Conservation (phyloP, 441 rosid genomes). For the Francoa sonchifolia region DNA sequence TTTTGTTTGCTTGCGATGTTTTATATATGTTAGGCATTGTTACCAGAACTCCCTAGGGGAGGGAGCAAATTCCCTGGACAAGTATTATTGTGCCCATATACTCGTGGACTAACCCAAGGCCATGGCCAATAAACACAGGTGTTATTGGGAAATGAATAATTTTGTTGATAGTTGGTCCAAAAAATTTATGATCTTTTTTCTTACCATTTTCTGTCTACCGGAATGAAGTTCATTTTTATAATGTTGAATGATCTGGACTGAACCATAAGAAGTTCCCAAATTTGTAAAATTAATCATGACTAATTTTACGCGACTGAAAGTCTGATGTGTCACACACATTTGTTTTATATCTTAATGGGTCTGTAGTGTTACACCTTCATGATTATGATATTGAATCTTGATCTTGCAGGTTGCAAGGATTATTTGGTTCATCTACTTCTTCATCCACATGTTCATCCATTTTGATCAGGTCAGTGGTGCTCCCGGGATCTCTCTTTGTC, state of each 20-base stretch:
- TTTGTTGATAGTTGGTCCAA: not conserved
- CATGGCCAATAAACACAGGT: not conserved
- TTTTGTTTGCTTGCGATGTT: constrained; percentile 5
- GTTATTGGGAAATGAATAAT: not conserved
- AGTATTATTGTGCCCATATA: no score
- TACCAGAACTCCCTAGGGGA: no score
- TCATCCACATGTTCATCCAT: constrained; percentile 42
- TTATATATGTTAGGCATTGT: not conserved
- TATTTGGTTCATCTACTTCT: constrained; percentile 53
- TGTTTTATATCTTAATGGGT: no score
- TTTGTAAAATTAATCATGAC: no score
- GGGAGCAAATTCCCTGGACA: no score
- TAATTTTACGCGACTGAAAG: no score
- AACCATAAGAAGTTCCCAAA: no score
- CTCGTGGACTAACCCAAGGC: not conserved
- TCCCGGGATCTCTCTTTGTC: not conserved
- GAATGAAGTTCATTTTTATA: not conserved
- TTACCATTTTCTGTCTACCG: not conserved
- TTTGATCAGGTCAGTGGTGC: constrained; percentile 51
- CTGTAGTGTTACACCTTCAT: no score
- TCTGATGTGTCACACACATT: not conserved
- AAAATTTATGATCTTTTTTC: not conserved
- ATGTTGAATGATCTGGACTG: no score
- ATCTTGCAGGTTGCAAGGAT: constrained; percentile 56
- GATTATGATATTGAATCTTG: constrained; percentile 6